These are phyloP conservation scores for Zygosaccharomyces rouxii DNA, from an alignment of 805 yeast genomes.

Conservation along the genomic window DNA sequence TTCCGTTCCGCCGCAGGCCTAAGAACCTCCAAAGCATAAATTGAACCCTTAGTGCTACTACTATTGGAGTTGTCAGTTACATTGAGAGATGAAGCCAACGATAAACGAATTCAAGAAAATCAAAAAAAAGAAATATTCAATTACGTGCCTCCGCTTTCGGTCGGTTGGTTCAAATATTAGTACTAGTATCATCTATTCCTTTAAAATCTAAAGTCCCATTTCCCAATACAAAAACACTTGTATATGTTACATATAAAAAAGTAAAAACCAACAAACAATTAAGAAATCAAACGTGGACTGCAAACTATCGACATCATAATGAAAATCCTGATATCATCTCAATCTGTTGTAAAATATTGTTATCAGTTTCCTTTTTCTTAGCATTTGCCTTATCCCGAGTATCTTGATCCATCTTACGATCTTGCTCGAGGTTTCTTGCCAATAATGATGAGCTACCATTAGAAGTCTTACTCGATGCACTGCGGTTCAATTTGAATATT, in stretches of 20 bases:
- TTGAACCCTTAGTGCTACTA: neutral
- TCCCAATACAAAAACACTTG: conserved; percentile 6
- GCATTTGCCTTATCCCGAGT: conserved; percentile 18
- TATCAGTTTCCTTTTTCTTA: conserved; percentile 28
- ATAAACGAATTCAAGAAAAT: neutral
- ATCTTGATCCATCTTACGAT: conserved; percentile 27
- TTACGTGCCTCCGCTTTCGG: neutral
- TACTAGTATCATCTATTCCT: conserved; percentile 12
- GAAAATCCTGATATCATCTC: conserved; percentile 35
- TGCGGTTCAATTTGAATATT: conserved; percentile 2
- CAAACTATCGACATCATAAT: conserved; percentile 13
- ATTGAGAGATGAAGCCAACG: neutral
- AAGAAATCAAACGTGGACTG: neutral
- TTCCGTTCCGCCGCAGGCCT: conserved; percentile 81
- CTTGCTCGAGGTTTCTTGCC: conserved; percentile 22
- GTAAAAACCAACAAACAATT: neutral
- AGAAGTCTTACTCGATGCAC: neutral
- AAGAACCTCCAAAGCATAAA: conserved; percentile 65
- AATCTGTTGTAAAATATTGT: conserved; percentile 31
- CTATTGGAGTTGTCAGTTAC: neutral
- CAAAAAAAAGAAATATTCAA: neutral
- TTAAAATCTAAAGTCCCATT: conserved; percentile 4
- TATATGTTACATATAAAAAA: conserved; percentile 12
- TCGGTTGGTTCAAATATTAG: neutral
- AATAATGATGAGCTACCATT: conserved; percentile 15